Base-by-base conservation (phyloP, 768 basidiomycete species). In the Terana coerulea region DNA sequence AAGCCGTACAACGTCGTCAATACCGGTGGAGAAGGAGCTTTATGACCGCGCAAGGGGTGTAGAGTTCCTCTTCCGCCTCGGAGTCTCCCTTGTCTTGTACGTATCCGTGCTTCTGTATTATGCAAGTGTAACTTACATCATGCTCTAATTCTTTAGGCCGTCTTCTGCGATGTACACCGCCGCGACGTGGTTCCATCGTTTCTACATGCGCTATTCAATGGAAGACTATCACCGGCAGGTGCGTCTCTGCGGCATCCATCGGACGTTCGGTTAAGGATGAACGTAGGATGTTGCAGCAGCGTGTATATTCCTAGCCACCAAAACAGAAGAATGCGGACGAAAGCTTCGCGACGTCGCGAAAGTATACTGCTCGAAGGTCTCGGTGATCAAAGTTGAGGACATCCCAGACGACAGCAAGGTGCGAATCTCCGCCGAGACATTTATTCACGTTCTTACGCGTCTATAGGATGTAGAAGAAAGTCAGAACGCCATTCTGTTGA, bases 121-220 rank as follows among this genome's bases (percentile, higher is more conserved):
- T 53, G 49, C 36, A 11, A 22, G 52, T 61, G 54, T 49, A 29
- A 52, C 36, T 60, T 28, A 10, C 47, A 21, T 12, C 34, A 48
- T 43, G 54, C 49, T 39, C 31, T 50, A 49, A 47, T 54, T 29
- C n/a, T 40, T 50, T 64, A 93, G 91, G 43, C 86, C 88, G 24
- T 82, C 84, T 19, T 84, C 88, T 14, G 88, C 90, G 12, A 80
- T 91, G 72, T 86, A 86, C 61, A 90, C 91, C 22, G 89, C 91
- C 22, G 89, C 90, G 22, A 88, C 86, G 5, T 93, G 91, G 87
- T 91, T 92, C 58, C 91, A 93, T 67, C 78, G 91, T 11, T 93
- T 93, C 67, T 93, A 88, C 67, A 91, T 93, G 90, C 78, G 91
- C 53, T 84, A 80, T 64, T 81, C 89, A 24, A 80, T 90, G 79